phyloP scores from a whole-genome alignment of 2,329 filamentous ascomycete genomes.

The Coleophoma cylindrospora region DNA sequence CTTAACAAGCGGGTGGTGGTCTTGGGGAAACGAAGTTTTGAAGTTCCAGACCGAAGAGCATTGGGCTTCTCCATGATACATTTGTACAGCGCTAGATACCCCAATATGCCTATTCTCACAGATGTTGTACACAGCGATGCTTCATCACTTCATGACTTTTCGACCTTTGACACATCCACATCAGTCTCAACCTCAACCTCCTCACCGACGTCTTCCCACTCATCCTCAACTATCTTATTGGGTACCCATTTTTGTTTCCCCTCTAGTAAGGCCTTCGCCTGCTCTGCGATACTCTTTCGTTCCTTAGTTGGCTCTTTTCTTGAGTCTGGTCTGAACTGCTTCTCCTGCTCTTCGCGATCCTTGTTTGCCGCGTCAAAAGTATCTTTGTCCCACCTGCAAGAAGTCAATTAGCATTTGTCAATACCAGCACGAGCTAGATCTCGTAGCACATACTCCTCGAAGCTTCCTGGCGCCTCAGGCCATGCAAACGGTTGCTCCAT shows the following conservation, averaged over 20 bases:
- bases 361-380: constrained; percentile 49
- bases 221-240: constrained; percentile 17
- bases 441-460: constrained; percentile 42
- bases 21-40: constrained; percentile 71
- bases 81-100: constrained; percentile 9
- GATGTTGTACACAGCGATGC: constrained; percentile 14
- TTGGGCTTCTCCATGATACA: constrained; percentile 24
- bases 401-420: constrained; percentile 3
- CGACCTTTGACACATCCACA: constrained; percentile 11
- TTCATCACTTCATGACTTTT: not conserved
- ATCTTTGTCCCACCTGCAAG: constrained; percentile 55
- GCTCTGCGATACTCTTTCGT: constrained; percentile 43
- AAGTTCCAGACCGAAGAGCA: constrained; percentile 58
- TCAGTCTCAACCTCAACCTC: constrained; percentile 24
- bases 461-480: constrained; percentile 64
- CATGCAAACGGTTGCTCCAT: constrained; percentile 83
- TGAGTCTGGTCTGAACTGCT: constrained; percentile 21
- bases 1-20: constrained; percentile 71
- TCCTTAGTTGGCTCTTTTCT: constrained; percentile 27
- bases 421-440: too few species aligned
- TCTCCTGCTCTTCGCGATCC: constrained; percentile 33
- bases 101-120: constrained; percentile 12
- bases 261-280: constrained; percentile 58
- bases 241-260: constrained; percentile 56
- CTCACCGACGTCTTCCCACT: constrained; percentile 35